Percentiles rank a stretch among this genome's conserved stretches.
Evolutionary conservation across 495 filamentous ascomycete species (phyloP).

Genomic region (Corynascus novoguineensis): DNA sequence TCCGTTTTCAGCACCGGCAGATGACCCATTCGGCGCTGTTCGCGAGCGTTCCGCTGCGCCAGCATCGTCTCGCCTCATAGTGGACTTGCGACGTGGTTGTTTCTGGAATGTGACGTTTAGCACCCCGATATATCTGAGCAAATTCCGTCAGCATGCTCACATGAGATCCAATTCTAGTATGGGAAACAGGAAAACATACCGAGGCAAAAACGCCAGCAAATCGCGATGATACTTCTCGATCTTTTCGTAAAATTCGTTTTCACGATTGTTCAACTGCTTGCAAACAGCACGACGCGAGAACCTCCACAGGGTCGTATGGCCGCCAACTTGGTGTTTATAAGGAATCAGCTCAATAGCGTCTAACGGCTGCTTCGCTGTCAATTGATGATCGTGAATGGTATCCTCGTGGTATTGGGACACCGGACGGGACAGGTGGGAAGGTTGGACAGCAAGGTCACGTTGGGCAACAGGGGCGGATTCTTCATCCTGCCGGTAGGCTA

Average conservation of each 20-base stretch:
- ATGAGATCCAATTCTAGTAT: background rate
- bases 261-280: constrained; percentile 93
- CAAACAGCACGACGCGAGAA: constrained; percentile 93
- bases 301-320: constrained; percentile 91
- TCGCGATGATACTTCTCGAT: constrained; percentile 87
- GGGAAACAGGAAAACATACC: constrained; percentile 53
- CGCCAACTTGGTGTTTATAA: constrained; percentile 94
- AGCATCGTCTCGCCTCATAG: constrained; percentile 40
- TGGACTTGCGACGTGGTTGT: constrained; percentile 61
- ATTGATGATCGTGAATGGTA: constrained; percentile 43
- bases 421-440: constrained; percentile 31
- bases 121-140: constrained; percentile 83
- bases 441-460: constrained; percentile 26
- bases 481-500: constrained; percentile 30
- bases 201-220: constrained; percentile 82
- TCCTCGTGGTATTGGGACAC: constrained; percentile 41
- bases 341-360: constrained; percentile 95
- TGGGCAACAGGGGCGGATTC: constrained; percentile 39
- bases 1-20: constrained; percentile 15
- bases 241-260: constrained; percentile 98
- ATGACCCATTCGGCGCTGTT: constrained; percentile 6
- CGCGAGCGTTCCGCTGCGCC: constrained; percentile 17
- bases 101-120: constrained; percentile 96
- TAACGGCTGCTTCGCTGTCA: constrained; percentile 55
- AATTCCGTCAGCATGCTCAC: background rate